Evolutionary conservation across 345 rosid genomes (phyloP).

Genomic region (Eucalyptus microcorys): DNA sequence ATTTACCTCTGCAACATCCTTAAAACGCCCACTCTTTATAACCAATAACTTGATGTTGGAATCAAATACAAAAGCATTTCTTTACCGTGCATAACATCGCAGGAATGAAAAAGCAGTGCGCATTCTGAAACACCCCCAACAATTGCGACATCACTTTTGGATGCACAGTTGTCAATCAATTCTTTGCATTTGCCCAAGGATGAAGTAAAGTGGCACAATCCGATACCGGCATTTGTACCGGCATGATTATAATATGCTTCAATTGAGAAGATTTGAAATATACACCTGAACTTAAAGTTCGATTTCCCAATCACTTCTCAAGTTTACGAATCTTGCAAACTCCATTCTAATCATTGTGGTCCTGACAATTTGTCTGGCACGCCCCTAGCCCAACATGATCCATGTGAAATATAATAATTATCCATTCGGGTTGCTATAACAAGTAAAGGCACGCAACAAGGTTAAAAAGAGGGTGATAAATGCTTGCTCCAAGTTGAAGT

Average conservation of each 20-base stretch:
- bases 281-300: rapidly evolving
- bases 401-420: background rate
- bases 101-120: background rate
- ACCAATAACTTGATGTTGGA: background rate
- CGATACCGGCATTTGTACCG: rapidly evolving
- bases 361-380: rapidly evolving
- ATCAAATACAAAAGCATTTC: background rate
- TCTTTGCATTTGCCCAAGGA: background rate
- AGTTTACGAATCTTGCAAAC: rapidly evolving
- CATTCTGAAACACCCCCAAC: rapidly evolving
- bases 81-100: background rate
- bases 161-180: background rate
- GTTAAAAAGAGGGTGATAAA: too few relatives aligned
- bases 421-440: background rate
- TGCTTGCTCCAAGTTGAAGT: too few relatives aligned
- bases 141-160: background rate
- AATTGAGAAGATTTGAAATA: too few relatives aligned
- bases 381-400: background rate
- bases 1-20: background rate
- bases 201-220: background rate
- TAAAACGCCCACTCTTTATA: background rate
- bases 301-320: background rate
- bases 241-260: background rate
- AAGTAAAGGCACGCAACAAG: background rate
- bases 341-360: background rate